A percentile compares a stretch with the other conserved stretches of the same genome.
Evolutionary conservation across 2,329 filamentous ascomycete genomes (phyloP).

Genomic region (Xylaria hypoxylon): DNA sequence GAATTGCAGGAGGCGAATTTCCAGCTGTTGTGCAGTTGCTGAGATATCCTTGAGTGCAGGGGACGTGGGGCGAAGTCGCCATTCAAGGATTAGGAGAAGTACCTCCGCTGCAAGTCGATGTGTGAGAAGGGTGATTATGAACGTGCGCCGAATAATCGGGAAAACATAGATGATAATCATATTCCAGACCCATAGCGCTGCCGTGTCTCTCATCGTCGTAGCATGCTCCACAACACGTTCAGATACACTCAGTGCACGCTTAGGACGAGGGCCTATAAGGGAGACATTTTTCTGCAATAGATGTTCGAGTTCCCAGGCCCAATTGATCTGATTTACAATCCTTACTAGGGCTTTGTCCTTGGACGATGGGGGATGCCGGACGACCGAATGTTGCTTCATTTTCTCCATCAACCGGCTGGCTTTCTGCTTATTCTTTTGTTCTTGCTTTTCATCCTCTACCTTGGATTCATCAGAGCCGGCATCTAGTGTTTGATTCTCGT

Average conservation of each 20-base stretch:
- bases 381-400: slow-evolving; percentile 86
- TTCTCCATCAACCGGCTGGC: slow-evolving; percentile 82
- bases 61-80: slow-evolving; percentile 79
- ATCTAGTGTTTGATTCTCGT: slow-evolving; percentile 66
- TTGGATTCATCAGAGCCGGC: slow-evolving; percentile 66
- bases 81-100: slow-evolving; percentile 83
- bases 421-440: slow-evolving; percentile 67
- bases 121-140: slow-evolving; percentile 81
- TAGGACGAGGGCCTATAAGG: slow-evolving; percentile 83
- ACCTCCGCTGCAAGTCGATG: slow-evolving; percentile 86
- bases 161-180: slow-evolving; percentile 80
- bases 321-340: slow-evolving; percentile 95
- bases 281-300: slow-evolving; percentile 90
- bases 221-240: slow-evolving; percentile 95
- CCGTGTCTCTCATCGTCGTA: slow-evolving; percentile 82
- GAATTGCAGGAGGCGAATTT: slow-evolving; percentile 96
- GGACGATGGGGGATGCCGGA: slow-evolving; percentile 78
- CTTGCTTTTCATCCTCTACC: slow-evolving; percentile 76
- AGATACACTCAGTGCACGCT: slow-evolving; percentile 89
- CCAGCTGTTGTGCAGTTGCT: slow-evolving; percentile 95
- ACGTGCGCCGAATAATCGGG: slow-evolving; percentile 77
- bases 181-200: slow-evolving; percentile 76
- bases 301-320: slow-evolving; percentile 88
- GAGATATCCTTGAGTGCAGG: slow-evolving; percentile 95
- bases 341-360: slow-evolving; percentile 84